Conservation (phyloP, 2,329 filamentous ascomycete genomes). For the Orbilia oligospora region DNA sequence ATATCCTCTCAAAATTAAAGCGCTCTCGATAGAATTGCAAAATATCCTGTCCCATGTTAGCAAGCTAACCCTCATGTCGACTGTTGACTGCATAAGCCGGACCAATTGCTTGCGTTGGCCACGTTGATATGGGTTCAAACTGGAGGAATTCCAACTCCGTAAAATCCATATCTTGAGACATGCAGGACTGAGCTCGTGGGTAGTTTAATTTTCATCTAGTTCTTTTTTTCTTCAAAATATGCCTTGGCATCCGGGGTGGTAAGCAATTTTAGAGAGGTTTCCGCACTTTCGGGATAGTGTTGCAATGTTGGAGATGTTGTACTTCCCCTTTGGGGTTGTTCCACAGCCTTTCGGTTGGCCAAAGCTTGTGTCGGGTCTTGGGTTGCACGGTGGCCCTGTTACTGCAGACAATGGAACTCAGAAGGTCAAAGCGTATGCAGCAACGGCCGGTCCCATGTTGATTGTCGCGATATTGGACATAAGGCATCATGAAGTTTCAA, state of each 20-base stretch:
- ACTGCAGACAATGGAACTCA: background rate
- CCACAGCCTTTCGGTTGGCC: slow-evolving; percentile 12
- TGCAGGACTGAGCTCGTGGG: background rate
- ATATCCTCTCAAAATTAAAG: background rate
- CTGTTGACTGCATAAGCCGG: background rate
- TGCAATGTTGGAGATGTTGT: slow-evolving; percentile 14
- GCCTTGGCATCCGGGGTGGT: background rate
- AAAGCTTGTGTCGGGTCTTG: slow-evolving; percentile 6
- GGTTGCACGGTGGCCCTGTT: background rate
- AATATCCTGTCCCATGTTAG: background rate
- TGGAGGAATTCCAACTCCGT: background rate
- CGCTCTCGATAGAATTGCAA: background rate
- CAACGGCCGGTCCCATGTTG: slow-evolving; percentile 5
- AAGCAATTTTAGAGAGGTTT: background rate
- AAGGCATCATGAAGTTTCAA: background rate
- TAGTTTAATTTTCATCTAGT: background rate
- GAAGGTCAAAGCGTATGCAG: slow-evolving; percentile 22
- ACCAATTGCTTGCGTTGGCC: background rate
- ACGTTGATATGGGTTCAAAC: background rate
- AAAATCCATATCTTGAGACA: background rate
- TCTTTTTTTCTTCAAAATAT: background rate
- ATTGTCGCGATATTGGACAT: background rate
- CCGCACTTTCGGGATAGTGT: background rate
- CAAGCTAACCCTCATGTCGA: no score
- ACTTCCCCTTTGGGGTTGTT: slow-evolving; percentile 9